A percentile compares a stretch with the other conserved stretches of the same genome.
Conservation (phyloP, 768 basidiomycete species). For the Mycena rosella region DNA sequence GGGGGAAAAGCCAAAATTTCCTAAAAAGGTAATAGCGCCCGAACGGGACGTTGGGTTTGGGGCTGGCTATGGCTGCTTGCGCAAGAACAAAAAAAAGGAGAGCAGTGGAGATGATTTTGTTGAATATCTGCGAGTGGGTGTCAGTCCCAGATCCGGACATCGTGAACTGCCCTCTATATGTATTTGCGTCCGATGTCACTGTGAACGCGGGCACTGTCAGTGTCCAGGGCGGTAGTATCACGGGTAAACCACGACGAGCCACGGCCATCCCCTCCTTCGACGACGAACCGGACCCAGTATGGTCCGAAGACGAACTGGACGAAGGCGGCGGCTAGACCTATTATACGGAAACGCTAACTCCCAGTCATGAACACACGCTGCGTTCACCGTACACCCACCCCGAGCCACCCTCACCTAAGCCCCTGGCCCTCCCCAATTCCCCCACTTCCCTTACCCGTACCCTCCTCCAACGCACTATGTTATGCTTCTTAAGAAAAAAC, state of each 20-base stretch:
- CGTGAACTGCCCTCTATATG: slow-evolving; percentile 11
- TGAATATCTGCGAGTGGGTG: slow-evolving; percentile 11
- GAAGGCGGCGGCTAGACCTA: slow-evolving; percentile 13
- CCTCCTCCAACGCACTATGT: slow-evolving; percentile 13
- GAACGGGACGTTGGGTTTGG: too few species aligned
- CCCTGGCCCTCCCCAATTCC: slow-evolving; percentile 7
- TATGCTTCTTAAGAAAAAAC: slow-evolving; percentile 11
- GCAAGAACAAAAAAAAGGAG: slow-evolving; percentile 10
- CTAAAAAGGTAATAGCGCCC: too few species aligned
- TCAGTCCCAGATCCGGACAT: slow-evolving; percentile 11
- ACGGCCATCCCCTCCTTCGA: slow-evolving; percentile 12
- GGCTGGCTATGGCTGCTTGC: slow-evolving; percentile 7
- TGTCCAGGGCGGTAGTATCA: slow-evolving; percentile 11
- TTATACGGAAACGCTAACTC: slow-evolving; percentile 12
- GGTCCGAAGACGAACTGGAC: slow-evolving; percentile 12
- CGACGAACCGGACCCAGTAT: slow-evolving; percentile 12
- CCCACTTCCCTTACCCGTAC: slow-evolving; percentile 13
- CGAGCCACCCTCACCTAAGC: slow-evolving; percentile 13
- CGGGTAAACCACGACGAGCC: slow-evolving; percentile 1
- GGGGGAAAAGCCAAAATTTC: too few species aligned
- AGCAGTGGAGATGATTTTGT: slow-evolving; percentile 15
- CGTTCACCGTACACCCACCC: slow-evolving; percentile 12
- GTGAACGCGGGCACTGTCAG: slow-evolving; percentile 12
- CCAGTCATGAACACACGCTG: slow-evolving; percentile 11
- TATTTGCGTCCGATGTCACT: slow-evolving; percentile 8